Evolutionary conservation across 2,329 filamentous ascomycete species (phyloP), one percentile per base, ranked within the genome.

Genomic region (Pyricularia sp.): DNA sequence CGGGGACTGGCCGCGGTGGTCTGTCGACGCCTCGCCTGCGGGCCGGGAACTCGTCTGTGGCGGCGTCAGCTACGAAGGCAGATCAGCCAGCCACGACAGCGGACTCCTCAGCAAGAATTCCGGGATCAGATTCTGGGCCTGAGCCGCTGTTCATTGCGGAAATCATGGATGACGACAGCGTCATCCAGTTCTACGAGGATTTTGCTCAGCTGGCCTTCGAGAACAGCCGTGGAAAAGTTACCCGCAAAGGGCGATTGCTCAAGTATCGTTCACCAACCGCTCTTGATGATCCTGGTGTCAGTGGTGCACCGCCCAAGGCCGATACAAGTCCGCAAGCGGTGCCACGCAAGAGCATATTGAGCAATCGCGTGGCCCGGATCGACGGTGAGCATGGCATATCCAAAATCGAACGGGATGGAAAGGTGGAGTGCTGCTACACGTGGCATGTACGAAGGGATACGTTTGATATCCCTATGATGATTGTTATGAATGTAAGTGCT

Each of bases 401-500:
- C 68, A 88, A 89, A 75, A 85, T 97, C 17, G 92, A 92, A 75
- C 91, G 88, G 76, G 93, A 97, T 75, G 94, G 94, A 68, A 94
- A 95, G 79, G 91, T 98, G 69, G 92, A 97, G 77, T 97, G 94
- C 81, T 93, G 92, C 75, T 97, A 96, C 80, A 97, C 92, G 81
- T 98, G 94, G 94, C 94, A 92, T 72, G 94, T 98, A 71, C 97
- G 97, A 81, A 86, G 94, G 72, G 95, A 99, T 79, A 92, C 95
- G 59, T 98, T 98, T 81, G 94, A 98, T 81, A 97, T 98, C 79
- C 95, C 95, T 26, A 97, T 97, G 93, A 85, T 98, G 81, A 96
- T 98, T 79, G 92, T 97, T 76, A 94, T 98, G 83, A 97, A 97
- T 82, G 95, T 97, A 79, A 90, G 94, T 90, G 10, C 2, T 10